Evolutionary conservation across 495 filamentous ascomycete species (phyloP), one percentile per base, ranked within the genome.

Genomic region (Daldinia bambusicola): DNA sequence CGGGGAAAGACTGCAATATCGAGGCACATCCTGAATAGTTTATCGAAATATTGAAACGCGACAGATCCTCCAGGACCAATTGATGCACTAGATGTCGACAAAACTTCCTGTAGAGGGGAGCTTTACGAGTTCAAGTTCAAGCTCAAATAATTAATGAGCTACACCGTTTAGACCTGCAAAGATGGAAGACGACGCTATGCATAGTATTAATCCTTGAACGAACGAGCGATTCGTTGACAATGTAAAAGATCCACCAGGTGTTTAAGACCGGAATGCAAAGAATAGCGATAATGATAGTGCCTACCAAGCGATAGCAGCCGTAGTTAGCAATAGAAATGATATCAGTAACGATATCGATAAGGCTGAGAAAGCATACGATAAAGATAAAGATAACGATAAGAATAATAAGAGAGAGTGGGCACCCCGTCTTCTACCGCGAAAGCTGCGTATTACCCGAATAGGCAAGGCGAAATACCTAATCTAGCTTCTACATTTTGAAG

Each of bases 11-110:
- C 37, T 40, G n/a, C 50, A 52, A 72, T 38, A 40, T 48, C 60
- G 62, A 13, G 4, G 63, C 57, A 59, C 70, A 72, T 72, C 61
- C 65, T 72, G 70, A 53, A 72, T 48, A 40, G 40, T 55, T 32
- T 63, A 48, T 55, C 36, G 52, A 16, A 41, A 26, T 36, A 32
- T 60, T 37, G 22, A 55, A 52, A 14, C 20, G 51, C 41, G 41
- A 61, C 2, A 53, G 61, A 69, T 65, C 22, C 45, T 48, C 40
- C 38, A 40, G 55, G n/a, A 65, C 53, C 41, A 61, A 71, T 55
- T 18, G 22, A n/a, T 40, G 36, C 16, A 32, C 50, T 31, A 12
- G 40, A 7, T 30, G 9, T 14, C 50, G 9, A 22, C 2, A 3
- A 26, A 26, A 26, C 26, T 26, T 26, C 26, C n/a, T 16, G 16